phyloP scores from a whole-genome alignment of 176 grass and related monocot genomes.

The Oryza meridionalis region DNA sequence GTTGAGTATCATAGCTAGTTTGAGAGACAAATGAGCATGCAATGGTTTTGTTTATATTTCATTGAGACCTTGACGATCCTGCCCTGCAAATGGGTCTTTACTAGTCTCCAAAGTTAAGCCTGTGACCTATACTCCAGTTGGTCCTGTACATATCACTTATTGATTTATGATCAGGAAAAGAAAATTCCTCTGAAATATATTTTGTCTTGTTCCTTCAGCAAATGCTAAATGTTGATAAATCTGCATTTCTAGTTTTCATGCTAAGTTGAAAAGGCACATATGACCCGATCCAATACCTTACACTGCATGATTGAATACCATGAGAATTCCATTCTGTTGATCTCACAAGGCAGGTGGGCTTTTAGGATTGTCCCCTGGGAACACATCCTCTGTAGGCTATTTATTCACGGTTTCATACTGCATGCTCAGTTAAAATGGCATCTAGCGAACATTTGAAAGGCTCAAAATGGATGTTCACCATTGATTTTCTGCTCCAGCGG shows the following conservation, averaged over 20 bases:
- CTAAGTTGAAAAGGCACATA: constrained; percentile 8
- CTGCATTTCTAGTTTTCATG: neutral
- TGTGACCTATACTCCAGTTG: neutral
- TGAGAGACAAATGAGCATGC: neutral
- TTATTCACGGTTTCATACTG: neutral
- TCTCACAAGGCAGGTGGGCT: neutral
- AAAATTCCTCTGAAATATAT: neutral
- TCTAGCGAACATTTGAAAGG: neutral
- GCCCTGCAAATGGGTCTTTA: neutral
- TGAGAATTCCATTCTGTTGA: neutral
- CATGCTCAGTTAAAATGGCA: neutral
- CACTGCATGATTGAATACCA: neutral
- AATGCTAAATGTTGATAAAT: neutral
- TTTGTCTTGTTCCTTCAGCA: neutral
- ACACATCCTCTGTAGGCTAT: neutral
- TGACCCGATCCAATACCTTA: neutral
- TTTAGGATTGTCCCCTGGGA: constrained; percentile 4
- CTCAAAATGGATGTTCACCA: neutral
- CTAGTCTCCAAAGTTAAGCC: neutral
- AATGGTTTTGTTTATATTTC: neutral
- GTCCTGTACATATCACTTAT: neutral
- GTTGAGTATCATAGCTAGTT: neutral
- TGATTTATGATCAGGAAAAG: no score
- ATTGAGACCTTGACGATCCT: neutral
- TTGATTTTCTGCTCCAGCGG: neutral